Evolutionary conservation across 164 flowering plant species (phyloP).

Genomic region (Sextonia rubra): DNA sequence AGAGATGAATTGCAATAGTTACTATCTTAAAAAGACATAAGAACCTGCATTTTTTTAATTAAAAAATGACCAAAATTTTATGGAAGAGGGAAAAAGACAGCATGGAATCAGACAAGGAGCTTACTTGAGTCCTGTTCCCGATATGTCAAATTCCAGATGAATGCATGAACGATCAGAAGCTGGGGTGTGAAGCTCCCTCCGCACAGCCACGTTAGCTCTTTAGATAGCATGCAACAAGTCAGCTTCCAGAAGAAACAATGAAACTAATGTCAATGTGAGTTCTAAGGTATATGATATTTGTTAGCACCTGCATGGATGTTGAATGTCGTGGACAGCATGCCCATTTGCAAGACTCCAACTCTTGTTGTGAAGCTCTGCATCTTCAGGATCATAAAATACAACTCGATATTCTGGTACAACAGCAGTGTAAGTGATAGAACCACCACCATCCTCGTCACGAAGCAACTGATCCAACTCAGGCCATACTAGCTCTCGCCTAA

Average conservation of each 20-base stretch:
- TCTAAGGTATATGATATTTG: not conserved
- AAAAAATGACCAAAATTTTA: too few species aligned
- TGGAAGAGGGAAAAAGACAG: not conserved
- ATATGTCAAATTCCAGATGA: slow-evolving; percentile 92
- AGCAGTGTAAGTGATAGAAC: slow-evolving; percentile 88
- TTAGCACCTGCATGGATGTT: slow-evolving; percentile 83
- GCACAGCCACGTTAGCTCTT: slow-evolving; percentile 83
- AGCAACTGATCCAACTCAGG: slow-evolving; percentile 93
- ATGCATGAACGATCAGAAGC: slow-evolving; percentile 96
- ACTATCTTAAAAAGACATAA: not conserved
- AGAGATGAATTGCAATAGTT: too few species aligned
- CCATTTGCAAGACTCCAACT: slow-evolving; percentile 62
- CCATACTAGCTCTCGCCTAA: slow-evolving; percentile 84
- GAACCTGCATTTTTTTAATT: not conserved
- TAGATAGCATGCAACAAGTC: slow-evolving; percentile 4
- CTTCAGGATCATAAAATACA: slow-evolving; percentile 52
- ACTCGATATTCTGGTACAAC: slow-evolving; percentile 83
- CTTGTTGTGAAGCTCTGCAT: slow-evolving; percentile 37
- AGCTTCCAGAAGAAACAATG: slow-evolving; percentile 8
- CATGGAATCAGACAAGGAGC: slow-evolving; percentile 41
- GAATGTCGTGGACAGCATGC: slow-evolving; percentile 75
- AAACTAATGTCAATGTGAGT: not conserved
- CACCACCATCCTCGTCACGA: slow-evolving; percentile 70
- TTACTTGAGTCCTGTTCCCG: slow-evolving; percentile 82
- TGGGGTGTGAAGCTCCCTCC: slow-evolving; percentile 87